Base-by-base conservation (phyloP, 257 asterid genomes). In the Catharanthus roseus region DNA sequence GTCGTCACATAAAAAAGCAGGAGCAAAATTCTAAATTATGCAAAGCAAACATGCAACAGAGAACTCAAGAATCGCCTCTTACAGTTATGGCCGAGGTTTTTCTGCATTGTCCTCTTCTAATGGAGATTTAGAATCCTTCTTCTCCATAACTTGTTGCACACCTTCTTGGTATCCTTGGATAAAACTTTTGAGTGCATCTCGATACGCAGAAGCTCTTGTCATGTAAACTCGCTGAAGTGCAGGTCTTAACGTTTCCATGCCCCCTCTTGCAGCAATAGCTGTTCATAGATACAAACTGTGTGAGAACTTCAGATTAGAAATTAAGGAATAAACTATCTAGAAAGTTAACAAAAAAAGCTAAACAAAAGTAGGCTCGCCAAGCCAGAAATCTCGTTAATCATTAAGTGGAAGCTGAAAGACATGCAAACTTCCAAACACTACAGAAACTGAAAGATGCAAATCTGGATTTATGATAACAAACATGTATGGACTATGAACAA, bases 91-190 rank as follows among this genome's bases (percentile, higher is more conserved):
- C 67, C 73, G 66, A 66, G 77, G 77, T 15, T 66, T 44, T 75
- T 84, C 83, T 7, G 86, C 82, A 70, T 77, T 41, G 28, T 77
- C 83, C 10, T 76, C 73, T 51, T 72, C 81, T 49, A 60, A 23
- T 33, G 79, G 78, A 78, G 88, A 74, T 58, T 77, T 81, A 10
- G 82, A 64, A 67, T 87, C 77, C 58, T 77, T 85, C 79, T 89
- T 85, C 82, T 88, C 95, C 96, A 84, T 85, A 72, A 86, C 90
- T 69, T 91, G 80, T 33, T 86, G 96, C 63, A 95, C 69, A 65
- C 97, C 97, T 85, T 91, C 96, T 78, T 95, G 96, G 82, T 95
- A 95, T 68, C 99, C 97, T 85, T 79, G 75, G n/a, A 95, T 88
- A 67, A 95, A 95, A 76, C 95, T 87, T 76, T 71, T 91, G 19